Evolutionary conservation across 306 rosid species (phyloP), one percentile per base, ranked within the genome.

Genomic region (Sechiopsis laciniata): DNA sequence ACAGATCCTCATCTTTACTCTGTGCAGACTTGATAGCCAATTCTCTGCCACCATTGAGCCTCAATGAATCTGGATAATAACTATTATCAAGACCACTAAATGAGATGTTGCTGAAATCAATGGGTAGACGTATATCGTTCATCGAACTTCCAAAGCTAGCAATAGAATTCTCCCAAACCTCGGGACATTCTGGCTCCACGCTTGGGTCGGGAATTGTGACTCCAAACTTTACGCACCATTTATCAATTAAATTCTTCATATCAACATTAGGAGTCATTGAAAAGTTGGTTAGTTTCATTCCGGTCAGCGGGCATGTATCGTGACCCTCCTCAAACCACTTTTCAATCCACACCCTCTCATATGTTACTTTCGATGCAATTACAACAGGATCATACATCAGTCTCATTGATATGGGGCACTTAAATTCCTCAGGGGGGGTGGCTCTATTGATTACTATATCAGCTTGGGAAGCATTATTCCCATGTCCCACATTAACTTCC

Each of bases 341-440:
- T 72, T 80, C 87, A 80, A 91, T 91, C 95, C 91, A 91, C 83
- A 75, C 82, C 80, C 88, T 91, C 82, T 91, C 99, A 63, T 84
- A 91, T 68, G 97, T 88, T 67, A 64, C 83, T 64, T 96, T 96
- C 5, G 99, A 95, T 21, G 82, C 92, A 78, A 95, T 83, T 37
- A 89, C 83, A 55, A 95, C 97, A 55, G 99, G 99, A 83, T 95
- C 95, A 50, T 85, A 82, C 97, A 95, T 95, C 85, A 95, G 53
- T 77, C 80, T 84, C 54, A 81, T 84, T 72, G 98, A 92, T 72
- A 92, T 79, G 26, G 96, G 89, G 56, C 98, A 90, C 45, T 75
- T 82, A 69, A 83, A 90, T 76, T 83, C 90, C 79, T 82, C 84
- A 14, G 96, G 96, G 15, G 87, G 91, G 52, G 74, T 71, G 73